Percentiles rank a stretch among this genome's conserved stretches.
These are phyloP conservation scores for Endothia cerciana DNA, from an alignment of 2,329 filamentous ascomycete species.

Conservation along the genomic window DNA sequence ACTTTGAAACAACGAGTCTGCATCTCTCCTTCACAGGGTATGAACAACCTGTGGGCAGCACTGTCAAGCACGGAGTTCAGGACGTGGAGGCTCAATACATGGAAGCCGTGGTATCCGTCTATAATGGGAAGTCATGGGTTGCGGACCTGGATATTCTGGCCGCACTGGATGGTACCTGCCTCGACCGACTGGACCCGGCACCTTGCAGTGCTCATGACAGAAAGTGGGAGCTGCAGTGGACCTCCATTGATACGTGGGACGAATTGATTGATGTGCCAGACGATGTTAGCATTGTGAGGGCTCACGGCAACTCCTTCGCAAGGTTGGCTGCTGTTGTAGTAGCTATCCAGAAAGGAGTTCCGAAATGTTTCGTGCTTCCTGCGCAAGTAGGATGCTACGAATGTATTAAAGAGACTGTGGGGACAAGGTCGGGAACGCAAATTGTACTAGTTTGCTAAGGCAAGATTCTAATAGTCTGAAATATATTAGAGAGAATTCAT, in stretches of 20 bases:
- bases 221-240: background rate
- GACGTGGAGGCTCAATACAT: background rate
- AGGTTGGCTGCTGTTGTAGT: background rate
- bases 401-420: background rate
- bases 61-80: background rate
- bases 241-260: background rate
- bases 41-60: background rate
- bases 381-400: background rate
- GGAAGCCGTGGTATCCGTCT: slow-evolving; percentile 9
- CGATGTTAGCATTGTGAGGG: background rate
- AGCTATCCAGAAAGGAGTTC: background rate
- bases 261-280: background rate
- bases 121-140: background rate
- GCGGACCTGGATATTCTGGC: slow-evolving; percentile 8
- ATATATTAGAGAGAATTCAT: too few species aligned
- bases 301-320: background rate
- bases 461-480: too few species aligned
- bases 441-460: too few species aligned
- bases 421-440: too few species aligned
- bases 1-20: background rate
- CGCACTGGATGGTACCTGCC: background rate
- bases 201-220: background rate
- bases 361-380: background rate
- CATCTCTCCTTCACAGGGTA: slow-evolving; percentile 1
- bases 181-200: background rate